These are phyloP conservation scores for Botryosphaeria agaves DNA, from an alignment of 2,329 filamentous ascomycete species.

Conservation along the genomic window DNA sequence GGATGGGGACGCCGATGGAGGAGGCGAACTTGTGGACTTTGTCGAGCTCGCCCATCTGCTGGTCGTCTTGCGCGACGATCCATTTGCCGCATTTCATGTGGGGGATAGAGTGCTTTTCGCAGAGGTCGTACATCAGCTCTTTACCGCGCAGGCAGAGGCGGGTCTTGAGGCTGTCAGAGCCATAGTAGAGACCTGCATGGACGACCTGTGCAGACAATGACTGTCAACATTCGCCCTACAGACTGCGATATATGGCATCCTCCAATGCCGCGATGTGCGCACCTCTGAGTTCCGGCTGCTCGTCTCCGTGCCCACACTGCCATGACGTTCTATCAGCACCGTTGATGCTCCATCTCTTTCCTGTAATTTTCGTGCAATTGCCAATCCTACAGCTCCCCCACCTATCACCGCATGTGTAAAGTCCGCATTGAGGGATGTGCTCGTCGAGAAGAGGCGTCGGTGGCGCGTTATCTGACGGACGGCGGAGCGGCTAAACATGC, in stretches of 20 bases:
- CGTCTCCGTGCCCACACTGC: slow-evolving; percentile 63
- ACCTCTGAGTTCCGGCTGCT: slow-evolving; percentile 80
- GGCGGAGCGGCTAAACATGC: neutral
- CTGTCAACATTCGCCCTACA: neutral
- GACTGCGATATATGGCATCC: neutral
- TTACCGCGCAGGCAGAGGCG: slow-evolving; percentile 64
- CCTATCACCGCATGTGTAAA: slow-evolving; percentile 53
- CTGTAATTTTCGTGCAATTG: slow-evolving; percentile 58
- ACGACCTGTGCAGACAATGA: slow-evolving; percentile 45
- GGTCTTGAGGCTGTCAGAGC: slow-evolving; percentile 58
- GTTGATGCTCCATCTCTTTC: slow-evolving; percentile 42
- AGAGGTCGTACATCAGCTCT: slow-evolving; percentile 62
- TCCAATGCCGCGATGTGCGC: slow-evolving; percentile 3
- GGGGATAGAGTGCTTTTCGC: slow-evolving; percentile 46
- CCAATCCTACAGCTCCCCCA: slow-evolving; percentile 61
- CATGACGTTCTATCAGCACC: slow-evolving; percentile 66
- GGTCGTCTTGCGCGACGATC: slow-evolving; percentile 73
- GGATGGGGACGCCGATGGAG: slow-evolving; percentile 46
- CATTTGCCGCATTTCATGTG: slow-evolving; percentile 74
- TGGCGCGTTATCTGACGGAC: neutral
- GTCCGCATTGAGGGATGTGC: slow-evolving; percentile 27
- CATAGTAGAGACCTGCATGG: slow-evolving; percentile 90
- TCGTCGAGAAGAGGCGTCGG: slow-evolving; percentile 24
- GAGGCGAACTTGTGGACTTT: slow-evolving; percentile 36
- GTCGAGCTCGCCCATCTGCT: slow-evolving; percentile 48